Evolutionary conservation across 805 yeast species (phyloP), one percentile per base, ranked within the genome.

Genomic region (Lipomyces starkeyi): DNA sequence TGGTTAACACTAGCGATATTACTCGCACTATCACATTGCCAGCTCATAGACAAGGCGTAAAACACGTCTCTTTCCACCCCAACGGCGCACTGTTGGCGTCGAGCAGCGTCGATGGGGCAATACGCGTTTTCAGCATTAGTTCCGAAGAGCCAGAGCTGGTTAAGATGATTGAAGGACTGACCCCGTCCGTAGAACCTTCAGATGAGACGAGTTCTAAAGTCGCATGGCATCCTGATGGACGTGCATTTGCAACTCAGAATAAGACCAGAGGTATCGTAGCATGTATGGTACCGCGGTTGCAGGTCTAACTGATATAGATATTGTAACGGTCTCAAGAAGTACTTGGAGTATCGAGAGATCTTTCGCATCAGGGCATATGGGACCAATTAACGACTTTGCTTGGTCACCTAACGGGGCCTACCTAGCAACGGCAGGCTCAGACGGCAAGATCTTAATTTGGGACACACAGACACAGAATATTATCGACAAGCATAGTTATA

Each of bases 181-280:
- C 74, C 14, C 80, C 81, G 1, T 62, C 76, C 8, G 66, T 64
- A n/a, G 68, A 70, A n/a, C 71, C 67, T 4, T 83, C 81, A 53
- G 82, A 81, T 73, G 78, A 85, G 56, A 75, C 85, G 0, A 79
- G 88, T 32, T 83, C 91, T 0, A 84, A 83, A 55, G 83, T 87
- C 1, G 85, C 84, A 49, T 92, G 97, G 97, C 85, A 87, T 65
- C 85, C 89, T 1, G 82, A 84, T 63, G 97, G 97, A 20, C 85
- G 85, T 63, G 77, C 81, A n/a, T 80, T 92, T 59, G 91, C 93
- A 1, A 74, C 91, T 22, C 93, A 97, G 1, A 80, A 89, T 6
- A 79, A 81, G 49, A 79, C 82, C 25, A 79, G 81, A 58, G 78
- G 82, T 2, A 81, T 89, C 59, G 9, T 14, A 35, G 7, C 14